Conservation (phyloP, 2,329 filamentous ascomycete genomes). For the Phaeophleospora eucalypticola region DNA sequence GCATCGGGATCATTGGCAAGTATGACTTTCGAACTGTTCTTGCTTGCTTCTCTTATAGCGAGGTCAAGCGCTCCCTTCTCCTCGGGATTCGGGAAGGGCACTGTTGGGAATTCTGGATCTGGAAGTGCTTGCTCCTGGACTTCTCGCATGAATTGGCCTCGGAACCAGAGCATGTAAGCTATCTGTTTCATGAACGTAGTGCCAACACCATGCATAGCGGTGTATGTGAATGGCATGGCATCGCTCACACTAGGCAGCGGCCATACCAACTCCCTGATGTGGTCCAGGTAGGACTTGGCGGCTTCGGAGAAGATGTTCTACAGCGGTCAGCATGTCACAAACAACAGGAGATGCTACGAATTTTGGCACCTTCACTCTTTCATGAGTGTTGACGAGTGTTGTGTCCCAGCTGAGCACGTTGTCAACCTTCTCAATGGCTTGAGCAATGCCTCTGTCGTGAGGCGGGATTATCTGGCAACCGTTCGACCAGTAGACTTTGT, state of each 20-base stretch:
- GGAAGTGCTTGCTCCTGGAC: constrained; percentile 53
- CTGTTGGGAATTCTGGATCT: constrained; percentile 60
- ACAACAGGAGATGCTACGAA: not conserved
- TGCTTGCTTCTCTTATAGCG: constrained; percentile 53
- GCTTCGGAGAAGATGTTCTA: constrained; percentile 41
- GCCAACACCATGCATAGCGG: constrained; percentile 56
- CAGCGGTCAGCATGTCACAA: not conserved
- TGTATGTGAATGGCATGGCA: constrained; percentile 48
- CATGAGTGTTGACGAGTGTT: constrained; percentile 39
- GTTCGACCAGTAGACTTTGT: constrained; percentile 63
- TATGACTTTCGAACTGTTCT: constrained; percentile 47
- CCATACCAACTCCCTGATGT: constrained; percentile 26
- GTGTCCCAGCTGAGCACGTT: constrained; percentile 49
- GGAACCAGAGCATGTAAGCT: constrained; percentile 32
- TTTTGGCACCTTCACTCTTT: constrained; percentile 30
- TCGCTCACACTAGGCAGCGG: constrained; percentile 20
- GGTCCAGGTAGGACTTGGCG: constrained; percentile 41
- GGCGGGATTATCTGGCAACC: constrained; percentile 64
- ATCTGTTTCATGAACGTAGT: constrained; percentile 45
- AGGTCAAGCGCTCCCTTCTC: constrained; percentile 60
- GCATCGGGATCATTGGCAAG: constrained; percentile 64
- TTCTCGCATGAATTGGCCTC: constrained; percentile 38
- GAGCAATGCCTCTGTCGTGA: constrained; percentile 56
- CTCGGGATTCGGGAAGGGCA: constrained; percentile 63
- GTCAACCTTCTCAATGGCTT: constrained; percentile 53